Base-by-base conservation (phyloP, 257 asterid species). In the Dorcoceras hygrometricum region DNA sequence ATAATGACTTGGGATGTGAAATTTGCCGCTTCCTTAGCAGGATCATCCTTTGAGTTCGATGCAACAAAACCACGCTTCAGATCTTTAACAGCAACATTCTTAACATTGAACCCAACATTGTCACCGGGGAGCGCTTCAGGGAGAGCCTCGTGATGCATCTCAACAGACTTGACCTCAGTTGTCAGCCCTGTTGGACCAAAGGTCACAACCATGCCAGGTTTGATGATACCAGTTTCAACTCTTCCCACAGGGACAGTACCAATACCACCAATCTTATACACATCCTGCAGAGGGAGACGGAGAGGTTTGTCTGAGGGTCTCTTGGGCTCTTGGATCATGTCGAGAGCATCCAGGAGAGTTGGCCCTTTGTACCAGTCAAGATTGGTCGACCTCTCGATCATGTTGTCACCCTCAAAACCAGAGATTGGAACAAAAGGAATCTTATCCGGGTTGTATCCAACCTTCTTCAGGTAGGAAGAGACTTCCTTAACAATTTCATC, bases 271-370 rank as follows among this genome's bases (percentile, higher is more conserved):
- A 80, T 80, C 78, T 80, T 80, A 76, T 80, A 80, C 5, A 80
- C 85, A 2, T 80, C 85, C 70, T 80, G 85, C 54, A 80, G 85
- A 56, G 85, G 85, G n/a, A 80, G 85, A 53, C 85, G 78, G 0
- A 80, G 71, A 54, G 85, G 85, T 73, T 80, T 80, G 80, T 80
- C 85, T 5, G 81, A 51, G 23, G 85, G 85, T 68, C 85, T 77
- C 79, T 80, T 80, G 58, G 85, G 85, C 66, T 80, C 85, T 3
- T 8, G 18, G 58, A 80, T 70, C 75, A n/a, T 23, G 72, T 80
- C 85, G 2, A 43, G 51, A 43, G 51, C 51, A 0, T 43, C 51
- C 7, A 43, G 51, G 51, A 43, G 51, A 19, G 51, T 43, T 14
- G 51, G 51, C 16, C 51, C 51, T 16, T 43, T 43, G 51, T 43